Conservation (phyloP, 805 yeast species). For the Ogataea degrootiae region DNA sequence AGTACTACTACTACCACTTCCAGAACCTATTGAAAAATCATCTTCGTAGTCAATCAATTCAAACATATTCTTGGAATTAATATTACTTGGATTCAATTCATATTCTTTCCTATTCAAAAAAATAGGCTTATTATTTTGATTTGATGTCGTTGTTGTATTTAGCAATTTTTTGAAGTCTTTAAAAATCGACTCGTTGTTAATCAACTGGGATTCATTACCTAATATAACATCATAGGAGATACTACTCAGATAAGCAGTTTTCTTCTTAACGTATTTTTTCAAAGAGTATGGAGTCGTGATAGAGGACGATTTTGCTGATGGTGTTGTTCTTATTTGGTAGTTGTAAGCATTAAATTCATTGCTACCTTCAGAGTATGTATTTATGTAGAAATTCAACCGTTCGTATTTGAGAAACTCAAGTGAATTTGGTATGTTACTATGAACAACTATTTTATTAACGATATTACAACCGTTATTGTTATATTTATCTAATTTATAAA, state of each 20-base stretch:
- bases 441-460: constrained; percentile 44
- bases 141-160: background rate
- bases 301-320: no score
- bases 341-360: background rate
- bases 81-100: constrained; percentile 22
- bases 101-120: constrained; percentile 32
- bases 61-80: constrained; percentile 18
- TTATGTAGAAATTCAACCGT: constrained; percentile 34
- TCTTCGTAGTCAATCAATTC: constrained; percentile 28
- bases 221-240: no score
- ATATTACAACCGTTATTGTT: constrained; percentile 26
- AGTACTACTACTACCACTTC: background rate
- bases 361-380: background rate
- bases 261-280: background rate
- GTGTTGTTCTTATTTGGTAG: background rate
- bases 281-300: no score
- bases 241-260: background rate
- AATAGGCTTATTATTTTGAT: constrained; percentile 19
- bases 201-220: background rate
- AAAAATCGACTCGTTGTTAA: background rate
- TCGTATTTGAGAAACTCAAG: constrained; percentile 52
- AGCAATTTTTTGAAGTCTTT: background rate
- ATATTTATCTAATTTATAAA: constrained; percentile 37
- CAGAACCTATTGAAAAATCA: constrained; percentile 9
- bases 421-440: constrained; percentile 49